A percentile compares a stretch with the other conserved stretches of the same genome.
These are phyloP conservation scores for Debaryomycetaceae sp. DNA, from an alignment of 1,139 yeast species.

Conservation along the genomic window DNA sequence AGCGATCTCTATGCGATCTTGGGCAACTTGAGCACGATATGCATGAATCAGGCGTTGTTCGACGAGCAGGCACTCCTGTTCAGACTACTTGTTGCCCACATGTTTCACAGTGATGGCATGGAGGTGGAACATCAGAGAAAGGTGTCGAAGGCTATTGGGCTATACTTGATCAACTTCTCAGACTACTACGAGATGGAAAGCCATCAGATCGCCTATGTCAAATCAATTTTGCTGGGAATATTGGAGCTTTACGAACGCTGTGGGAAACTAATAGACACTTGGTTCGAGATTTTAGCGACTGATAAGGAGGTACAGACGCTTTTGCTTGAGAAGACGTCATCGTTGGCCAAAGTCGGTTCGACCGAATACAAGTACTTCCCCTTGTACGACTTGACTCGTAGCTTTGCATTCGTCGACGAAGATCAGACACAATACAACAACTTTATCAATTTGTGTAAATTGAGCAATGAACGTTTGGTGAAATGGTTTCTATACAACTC, in stretches of 20 bases:
- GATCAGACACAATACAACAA: slow-evolving; percentile 3
- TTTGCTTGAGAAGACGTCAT: slow-evolving; percentile 1
- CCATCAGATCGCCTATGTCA: slow-evolving; percentile 7
- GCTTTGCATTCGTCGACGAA: slow-evolving; percentile 6
- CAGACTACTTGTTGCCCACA: slow-evolving; percentile 9
- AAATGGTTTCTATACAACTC: slow-evolving; percentile 7
- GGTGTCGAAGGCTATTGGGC: slow-evolving; percentile 8
- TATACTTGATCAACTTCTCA: slow-evolving; percentile 7
- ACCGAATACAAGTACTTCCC: slow-evolving; percentile 5
- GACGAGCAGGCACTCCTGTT: slow-evolving; percentile 11
- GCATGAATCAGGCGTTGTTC: slow-evolving; percentile 7
- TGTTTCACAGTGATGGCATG: slow-evolving; percentile 1
- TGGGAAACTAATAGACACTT: slow-evolving; percentile 8
- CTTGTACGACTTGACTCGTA: slow-evolving; percentile 6
- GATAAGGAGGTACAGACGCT: slow-evolving; percentile 1
- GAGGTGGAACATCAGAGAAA: neutral
- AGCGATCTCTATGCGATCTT: slow-evolving; percentile 7
- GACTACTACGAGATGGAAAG: slow-evolving; percentile 5
- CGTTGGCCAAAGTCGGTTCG: neutral
- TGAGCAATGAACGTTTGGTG: neutral
- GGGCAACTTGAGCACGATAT: slow-evolving; percentile 7
- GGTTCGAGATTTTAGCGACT: slow-evolving; percentile 6
- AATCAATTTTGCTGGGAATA: slow-evolving; percentile 4
- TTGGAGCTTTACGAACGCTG: slow-evolving; percentile 5
- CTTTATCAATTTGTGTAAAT: neutral